Conservation (phyloP, 352 stramenopile species). For the Phytopythium litorale region DNA sequence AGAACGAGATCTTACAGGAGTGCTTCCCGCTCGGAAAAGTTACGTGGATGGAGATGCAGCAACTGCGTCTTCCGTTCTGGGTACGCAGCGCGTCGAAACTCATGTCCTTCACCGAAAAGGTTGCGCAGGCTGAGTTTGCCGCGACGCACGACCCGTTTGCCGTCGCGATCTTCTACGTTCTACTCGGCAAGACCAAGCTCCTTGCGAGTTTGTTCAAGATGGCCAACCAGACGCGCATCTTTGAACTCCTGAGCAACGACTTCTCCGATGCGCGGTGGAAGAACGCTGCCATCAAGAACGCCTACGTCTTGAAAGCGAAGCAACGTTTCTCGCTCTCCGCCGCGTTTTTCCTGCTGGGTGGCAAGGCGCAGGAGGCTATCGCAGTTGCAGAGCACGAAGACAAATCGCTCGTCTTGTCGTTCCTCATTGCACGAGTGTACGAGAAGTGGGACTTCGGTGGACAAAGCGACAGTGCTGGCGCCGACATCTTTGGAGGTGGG, state of each 20-base stretch:
- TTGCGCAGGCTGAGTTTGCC: constrained; percentile 75
- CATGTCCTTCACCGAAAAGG: constrained; percentile 58
- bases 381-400: constrained; percentile 74
- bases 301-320: constrained; percentile 86
- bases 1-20: constrained; percentile 65
- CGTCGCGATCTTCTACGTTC: constrained; percentile 83
- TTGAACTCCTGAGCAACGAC: constrained; percentile 76
- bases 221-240: constrained; percentile 71
- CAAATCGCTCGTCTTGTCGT: constrained; percentile 66
- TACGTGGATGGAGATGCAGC: constrained; percentile 65
- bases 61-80: constrained; percentile 76
- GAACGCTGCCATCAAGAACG: constrained; percentile 89
- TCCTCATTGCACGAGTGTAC: constrained; percentile 71
- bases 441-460: constrained; percentile 70
- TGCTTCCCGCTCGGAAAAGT: constrained; percentile 47
- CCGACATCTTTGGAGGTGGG: constrained; percentile 7
- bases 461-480: constrained; percentile 10
- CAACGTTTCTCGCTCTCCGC: constrained; percentile 76
- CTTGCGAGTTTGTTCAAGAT: constrained; percentile 85
- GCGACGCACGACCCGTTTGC: constrained; percentile 74
- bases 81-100: constrained; percentile 54
- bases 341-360: constrained; percentile 79
- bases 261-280: constrained; percentile 82
- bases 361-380: constrained; percentile 74
- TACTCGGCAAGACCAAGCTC: constrained; percentile 80